Evolutionary conservation across 345 rosid genomes (phyloP).

Genomic region (Populus alba): DNA sequence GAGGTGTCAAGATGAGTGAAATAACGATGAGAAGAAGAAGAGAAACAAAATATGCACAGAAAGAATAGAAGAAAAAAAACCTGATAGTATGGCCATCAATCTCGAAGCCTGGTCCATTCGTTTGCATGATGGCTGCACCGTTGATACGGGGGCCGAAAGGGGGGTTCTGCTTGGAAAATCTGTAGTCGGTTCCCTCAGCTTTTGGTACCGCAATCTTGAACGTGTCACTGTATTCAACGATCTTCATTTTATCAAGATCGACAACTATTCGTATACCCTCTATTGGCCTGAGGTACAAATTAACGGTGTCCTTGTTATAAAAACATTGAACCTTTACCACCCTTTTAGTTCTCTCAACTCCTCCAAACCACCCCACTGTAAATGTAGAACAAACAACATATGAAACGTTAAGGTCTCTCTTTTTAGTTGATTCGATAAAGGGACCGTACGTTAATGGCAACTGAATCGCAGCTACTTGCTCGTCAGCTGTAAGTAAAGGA

Average conservation of each 20-base stretch:
- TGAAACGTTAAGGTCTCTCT: slow-evolving; percentile 24
- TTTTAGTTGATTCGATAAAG: slow-evolving; percentile 21
- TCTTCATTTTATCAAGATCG: slow-evolving; percentile 26
- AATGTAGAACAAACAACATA: slow-evolving; percentile 24
- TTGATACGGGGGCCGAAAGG: slow-evolving; percentile 25
- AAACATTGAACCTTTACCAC: slow-evolving; percentile 18
- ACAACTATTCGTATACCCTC: slow-evolving; percentile 27
- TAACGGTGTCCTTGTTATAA: slow-evolving; percentile 12
- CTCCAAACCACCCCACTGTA: slow-evolving; percentile 37
- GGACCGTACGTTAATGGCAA: slow-evolving; percentile 25
- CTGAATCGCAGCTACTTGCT: slow-evolving; percentile 17
- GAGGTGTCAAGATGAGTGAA: background rate
- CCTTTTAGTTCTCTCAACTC: slow-evolving; percentile 13
- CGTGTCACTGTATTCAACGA: slow-evolving; percentile 17
- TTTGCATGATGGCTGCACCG: slow-evolving; percentile 7
- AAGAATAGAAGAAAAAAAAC: background rate
- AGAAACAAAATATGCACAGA: background rate
- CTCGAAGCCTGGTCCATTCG: slow-evolving; percentile 15
- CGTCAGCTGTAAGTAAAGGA: slow-evolving; percentile 18
- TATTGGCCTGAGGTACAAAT: slow-evolving; percentile 23
- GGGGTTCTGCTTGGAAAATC: slow-evolving; percentile 10
- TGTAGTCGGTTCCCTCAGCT: slow-evolving; percentile 27
- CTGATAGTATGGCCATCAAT: slow-evolving; percentile 22
- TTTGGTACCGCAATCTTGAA: slow-evolving; percentile 17
- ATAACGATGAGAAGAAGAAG: background rate